These are phyloP conservation scores for Penicillium hesseltinei DNA, from an alignment of 2,329 filamentous ascomycete species.

Conservation along the genomic window DNA sequence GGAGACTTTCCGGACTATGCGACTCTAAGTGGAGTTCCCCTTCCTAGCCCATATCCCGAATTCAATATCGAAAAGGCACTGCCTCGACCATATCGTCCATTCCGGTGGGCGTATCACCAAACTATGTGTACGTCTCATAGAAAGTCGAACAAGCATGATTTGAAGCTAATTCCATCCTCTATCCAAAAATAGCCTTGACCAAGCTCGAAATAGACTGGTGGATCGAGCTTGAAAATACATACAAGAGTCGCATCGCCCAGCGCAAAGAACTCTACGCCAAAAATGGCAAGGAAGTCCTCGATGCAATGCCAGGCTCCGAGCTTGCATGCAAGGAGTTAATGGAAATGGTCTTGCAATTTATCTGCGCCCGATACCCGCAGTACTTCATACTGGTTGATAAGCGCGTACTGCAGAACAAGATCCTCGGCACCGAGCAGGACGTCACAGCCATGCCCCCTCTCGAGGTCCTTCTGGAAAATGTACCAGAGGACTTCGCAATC, in stretches of 20 bases:
- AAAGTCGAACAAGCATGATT: background rate
- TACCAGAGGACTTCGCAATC: constrained; percentile 82
- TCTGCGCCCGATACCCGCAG: constrained; percentile 73
- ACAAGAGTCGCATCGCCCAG: constrained; percentile 64
- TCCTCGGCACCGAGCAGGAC: constrained; percentile 62
- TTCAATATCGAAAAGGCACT: constrained; percentile 69
- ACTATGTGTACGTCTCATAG: constrained; percentile 71
- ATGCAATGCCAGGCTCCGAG: constrained; percentile 70
- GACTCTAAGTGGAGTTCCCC: constrained; percentile 68
- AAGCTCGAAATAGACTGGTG: constrained; percentile 82
- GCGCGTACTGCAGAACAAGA: constrained; percentile 63
- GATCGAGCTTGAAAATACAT: constrained; percentile 80
- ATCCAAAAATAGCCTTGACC: constrained; percentile 58
- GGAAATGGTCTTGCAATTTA: constrained; percentile 80
- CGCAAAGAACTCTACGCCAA: constrained; percentile 63
- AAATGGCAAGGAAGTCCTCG: constrained; percentile 64
- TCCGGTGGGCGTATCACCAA: constrained; percentile 82
- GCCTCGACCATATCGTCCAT: constrained; percentile 74
- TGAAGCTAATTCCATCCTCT: background rate
- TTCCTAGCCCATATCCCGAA: constrained; percentile 60
- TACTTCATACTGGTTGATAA: constrained; percentile 63
- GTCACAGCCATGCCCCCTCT: constrained; percentile 65
- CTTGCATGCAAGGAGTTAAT: constrained; percentile 80
- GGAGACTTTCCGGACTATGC: constrained; percentile 81
- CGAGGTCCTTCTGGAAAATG: constrained; percentile 68